phyloP scores from a whole-genome alignment of 2,329 filamentous ascomycete species.

The Aspergillus luchuensis region DNA sequence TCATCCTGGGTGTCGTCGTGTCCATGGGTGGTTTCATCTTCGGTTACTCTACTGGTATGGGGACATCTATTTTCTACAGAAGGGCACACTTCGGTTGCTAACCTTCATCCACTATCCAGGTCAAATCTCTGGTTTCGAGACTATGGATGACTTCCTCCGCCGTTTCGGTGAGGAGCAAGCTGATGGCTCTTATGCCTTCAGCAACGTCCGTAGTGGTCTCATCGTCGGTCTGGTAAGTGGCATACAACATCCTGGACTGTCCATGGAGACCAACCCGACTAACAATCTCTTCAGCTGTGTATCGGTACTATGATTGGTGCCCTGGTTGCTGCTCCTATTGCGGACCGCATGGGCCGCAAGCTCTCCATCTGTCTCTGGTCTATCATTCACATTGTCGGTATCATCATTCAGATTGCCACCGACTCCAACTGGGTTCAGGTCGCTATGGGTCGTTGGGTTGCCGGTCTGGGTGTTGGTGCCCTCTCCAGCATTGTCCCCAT shows the following conservation, averaged over 20 bases:
- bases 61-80: conserved; percentile 2
- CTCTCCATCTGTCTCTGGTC: conserved; percentile 49
- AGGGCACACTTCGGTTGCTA: neutral
- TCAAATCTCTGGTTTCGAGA: conserved; percentile 50
- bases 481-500: conserved; percentile 51
- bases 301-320: conserved; percentile 49
- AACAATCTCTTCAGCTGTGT: conserved; percentile 39
- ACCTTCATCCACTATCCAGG: conserved; percentile 28
- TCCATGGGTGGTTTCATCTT: conserved; percentile 54
- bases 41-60: conserved; percentile 47
- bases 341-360: conserved; percentile 50
- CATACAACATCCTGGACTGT: neutral
- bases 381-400: conserved; percentile 48
- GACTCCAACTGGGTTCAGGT: conserved; percentile 47
- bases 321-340: conserved; percentile 47
- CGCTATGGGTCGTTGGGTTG: conserved; percentile 50
- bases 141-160: conserved; percentile 49
- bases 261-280: conserved; percentile 5
- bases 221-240: conserved; percentile 48
- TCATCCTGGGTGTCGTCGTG: conserved; percentile 48
- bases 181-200: conserved; percentile 42
- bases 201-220: conserved; percentile 47
- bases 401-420: conserved; percentile 51
- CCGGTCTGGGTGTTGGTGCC: conserved; percentile 51
- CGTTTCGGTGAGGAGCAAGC: conserved; percentile 42